Evolutionary conservation across 2,329 filamentous ascomycete genomes (phyloP).

Genomic region (Xylariaceae sp.): DNA sequence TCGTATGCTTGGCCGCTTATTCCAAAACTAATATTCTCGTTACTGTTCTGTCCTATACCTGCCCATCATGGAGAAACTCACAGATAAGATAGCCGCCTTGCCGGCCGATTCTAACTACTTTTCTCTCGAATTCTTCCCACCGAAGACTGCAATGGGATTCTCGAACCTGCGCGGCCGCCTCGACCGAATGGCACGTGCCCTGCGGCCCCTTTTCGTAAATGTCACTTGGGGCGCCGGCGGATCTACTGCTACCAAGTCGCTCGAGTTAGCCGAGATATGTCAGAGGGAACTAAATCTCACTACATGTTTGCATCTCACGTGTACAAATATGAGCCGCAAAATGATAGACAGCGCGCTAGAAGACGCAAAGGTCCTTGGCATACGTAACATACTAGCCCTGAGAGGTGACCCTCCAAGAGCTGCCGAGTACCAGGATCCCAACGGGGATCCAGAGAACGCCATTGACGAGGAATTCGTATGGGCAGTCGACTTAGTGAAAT

Average conservation of each 20-base stretch:
- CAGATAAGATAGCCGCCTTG: slow-evolving; percentile 91
- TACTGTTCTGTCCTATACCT: background rate
- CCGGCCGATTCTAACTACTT: slow-evolving; percentile 84
- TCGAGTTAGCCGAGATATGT: slow-evolving; percentile 93
- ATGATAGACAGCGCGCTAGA: slow-evolving; percentile 89
- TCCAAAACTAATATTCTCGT: background rate
- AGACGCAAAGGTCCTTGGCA: slow-evolving; percentile 86
- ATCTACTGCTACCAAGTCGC: slow-evolving; percentile 86
- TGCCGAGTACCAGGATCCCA: slow-evolving; percentile 80
- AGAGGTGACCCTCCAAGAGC: slow-evolving; percentile 89
- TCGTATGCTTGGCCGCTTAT: background rate
- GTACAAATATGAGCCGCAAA: slow-evolving; percentile 92
- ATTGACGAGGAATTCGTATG: slow-evolving; percentile 82
- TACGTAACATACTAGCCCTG: slow-evolving; percentile 91
- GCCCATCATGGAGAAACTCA: slow-evolving; percentile 79
- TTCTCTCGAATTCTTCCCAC: slow-evolving; percentile 98
- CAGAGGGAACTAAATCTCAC: slow-evolving; percentile 91
- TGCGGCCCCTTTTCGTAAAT: slow-evolving; percentile 92
- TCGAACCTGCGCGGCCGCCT: slow-evolving; percentile 92
- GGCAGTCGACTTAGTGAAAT: slow-evolving; percentile 86
- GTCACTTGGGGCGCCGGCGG: slow-evolving; percentile 98
- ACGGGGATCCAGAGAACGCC: slow-evolving; percentile 61
- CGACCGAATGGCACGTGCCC: slow-evolving; percentile 89
- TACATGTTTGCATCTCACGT: slow-evolving; percentile 94
- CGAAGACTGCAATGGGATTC: slow-evolving; percentile 95